phyloP scores from a whole-genome alignment of 306 rosid species.

The Quercus rubra region DNA sequence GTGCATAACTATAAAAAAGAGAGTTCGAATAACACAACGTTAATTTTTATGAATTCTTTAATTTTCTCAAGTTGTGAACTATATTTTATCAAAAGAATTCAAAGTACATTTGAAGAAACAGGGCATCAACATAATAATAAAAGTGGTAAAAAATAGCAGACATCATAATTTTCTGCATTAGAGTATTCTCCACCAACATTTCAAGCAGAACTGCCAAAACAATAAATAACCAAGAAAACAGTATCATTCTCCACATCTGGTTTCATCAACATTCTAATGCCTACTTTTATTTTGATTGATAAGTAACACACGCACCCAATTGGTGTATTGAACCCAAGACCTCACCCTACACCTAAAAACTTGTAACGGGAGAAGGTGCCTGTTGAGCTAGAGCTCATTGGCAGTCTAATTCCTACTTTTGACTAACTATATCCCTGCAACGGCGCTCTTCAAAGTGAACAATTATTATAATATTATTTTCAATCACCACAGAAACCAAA shows the following conservation, averaged over 20 bases:
- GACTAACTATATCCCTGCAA: background rate
- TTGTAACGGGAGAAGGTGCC: too few species aligned
- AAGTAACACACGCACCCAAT: too few species aligned
- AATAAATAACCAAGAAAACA: background rate
- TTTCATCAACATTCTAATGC: background rate
- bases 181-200: background rate
- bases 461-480: background rate
- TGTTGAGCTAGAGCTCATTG: too few species aligned
- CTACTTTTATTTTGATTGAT: too few species aligned
- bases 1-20: background rate
- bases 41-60: background rate
- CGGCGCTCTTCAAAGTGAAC: background rate
- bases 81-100: background rate
- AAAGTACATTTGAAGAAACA: background rate
- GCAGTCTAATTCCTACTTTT: background rate
- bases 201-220: background rate
- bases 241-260: background rate
- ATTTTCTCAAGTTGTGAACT: background rate
- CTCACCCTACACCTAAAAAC: too few species aligned
- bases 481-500: background rate
- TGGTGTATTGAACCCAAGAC: too few species aligned
- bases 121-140: background rate
- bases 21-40: background rate
- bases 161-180: background rate
- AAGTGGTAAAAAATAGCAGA: background rate